Base-by-base conservation (phyloP, 768 basidiomycete species). In the Suillus subluteus region DNA sequence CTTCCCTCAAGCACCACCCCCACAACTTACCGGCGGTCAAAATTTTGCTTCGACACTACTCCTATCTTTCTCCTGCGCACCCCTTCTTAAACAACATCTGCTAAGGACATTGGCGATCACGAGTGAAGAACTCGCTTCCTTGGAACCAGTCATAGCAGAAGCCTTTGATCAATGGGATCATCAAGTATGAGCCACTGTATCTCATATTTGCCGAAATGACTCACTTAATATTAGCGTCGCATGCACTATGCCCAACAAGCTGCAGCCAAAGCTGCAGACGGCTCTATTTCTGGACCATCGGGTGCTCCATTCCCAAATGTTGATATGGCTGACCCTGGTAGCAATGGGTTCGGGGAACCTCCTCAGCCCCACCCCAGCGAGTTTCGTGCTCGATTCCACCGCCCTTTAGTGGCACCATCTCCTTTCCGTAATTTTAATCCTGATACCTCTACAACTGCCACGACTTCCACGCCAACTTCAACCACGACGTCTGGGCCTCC, bases 151-250 rank as follows among this genome's bases (percentile, higher is more conserved):
- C 70, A 89, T 95, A 56, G 92, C 93, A 6, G 88, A 91, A 55
- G 92, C 92, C 21, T 95, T 91, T 85, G 93, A 95, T 66, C 89
- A 91, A 48, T 95, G 93, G 93, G 89, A 94, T 71, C 87, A 88
- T 70, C 89, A 90, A 76, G 92, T 93, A 73, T 65, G 86, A 75
- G 37, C n/a, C 23, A 35, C 63, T 26, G 55, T 66, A 65, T 50
- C 65, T 67, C 43, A 9, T 65, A 68, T 21, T 43, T 62, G 12
- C 61, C 50, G 38, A 52, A 23, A 63, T 41, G n/a, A 41, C 56
- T 65, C 35, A 30, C 23, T 48, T 23, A 16, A 52, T 38, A 58
- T 37, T 41, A 86, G 85, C 82, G 85, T 59, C 82, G 80, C 1
- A 71, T 85, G 72, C 84, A 85, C 67, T 83, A 82, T 68, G 83